Evolutionary conservation across 805 yeast species (phyloP), one percentile per base, ranked within the genome.

Genomic region (Maudiozyma bulderi): DNA sequence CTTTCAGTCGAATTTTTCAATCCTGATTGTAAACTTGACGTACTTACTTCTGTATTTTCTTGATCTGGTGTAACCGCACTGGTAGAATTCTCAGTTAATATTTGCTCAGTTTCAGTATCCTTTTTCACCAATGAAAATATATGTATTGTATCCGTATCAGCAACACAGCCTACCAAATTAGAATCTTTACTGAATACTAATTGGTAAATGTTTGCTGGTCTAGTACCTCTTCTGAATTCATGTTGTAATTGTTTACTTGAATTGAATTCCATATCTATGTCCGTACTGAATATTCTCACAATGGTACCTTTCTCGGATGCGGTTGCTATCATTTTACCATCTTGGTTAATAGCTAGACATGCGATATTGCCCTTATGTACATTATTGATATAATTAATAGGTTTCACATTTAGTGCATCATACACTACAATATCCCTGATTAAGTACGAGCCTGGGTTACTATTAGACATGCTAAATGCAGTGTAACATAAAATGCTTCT

Each of bases 121-220:
- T 26, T 6, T 38, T 38, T 11, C 4, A 28, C 15, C 47, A 88
- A 63, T 47, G 85, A 72, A 69, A 89, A 89, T 20, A 89, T 78
- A 63, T 89, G 97, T n/a, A 89, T 85, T 0, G 96, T 89, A 32
- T 84, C 95, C 11, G 95, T 84, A 35, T 88, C 80, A 39, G 91
- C 83, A 4, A 89, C 80, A 44, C 90, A 93, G n/a, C 84, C 80
- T n/a, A 90, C 70, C 48, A 82, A 72, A 1, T 73, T 71, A 43
- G 84, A 75, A 48, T 79, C 78, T 28, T 73, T 65, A 55, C 84
- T 82, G 66, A 89, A 88, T 38, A 75, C 71, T 48, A 89, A 68
- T 43, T 87, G 82, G 55, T 76, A 79, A 26, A 89, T 80, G 48
- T 71, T 73, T 10, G 95, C 82, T 2, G 86, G 84, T 58, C 88